Conservation (phyloP, 345 rosid species). For the Salix purpurea region DNA sequence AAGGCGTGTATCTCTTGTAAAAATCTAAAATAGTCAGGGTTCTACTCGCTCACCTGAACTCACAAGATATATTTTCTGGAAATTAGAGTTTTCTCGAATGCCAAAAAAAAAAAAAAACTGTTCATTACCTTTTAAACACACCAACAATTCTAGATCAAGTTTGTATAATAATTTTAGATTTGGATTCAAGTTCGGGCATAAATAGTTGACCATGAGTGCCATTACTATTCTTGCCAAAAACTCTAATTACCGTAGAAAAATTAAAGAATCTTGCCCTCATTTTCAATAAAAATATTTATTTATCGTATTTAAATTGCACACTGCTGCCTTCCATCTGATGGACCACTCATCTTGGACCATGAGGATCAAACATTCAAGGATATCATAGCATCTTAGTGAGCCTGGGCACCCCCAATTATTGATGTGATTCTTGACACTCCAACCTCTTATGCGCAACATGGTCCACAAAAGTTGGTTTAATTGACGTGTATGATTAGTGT, state of each 20-base stretch:
- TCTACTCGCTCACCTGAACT: accelerated
- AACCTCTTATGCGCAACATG: neutral
- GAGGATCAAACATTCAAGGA: neutral
- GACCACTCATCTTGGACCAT: neutral
- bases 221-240: too few species aligned
- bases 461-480: neutral
- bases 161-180: too few species aligned
- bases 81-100: accelerated
- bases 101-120: too few species aligned
- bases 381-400: neutral
- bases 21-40: accelerated
- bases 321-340: neutral
- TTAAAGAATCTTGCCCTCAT: too few species aligned
- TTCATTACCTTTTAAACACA: too few species aligned
- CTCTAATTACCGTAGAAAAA: too few species aligned
- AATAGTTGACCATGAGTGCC: too few species aligned
- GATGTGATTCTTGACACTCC: neutral
- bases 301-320: too few species aligned
- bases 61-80: accelerated
- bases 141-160: too few species aligned
- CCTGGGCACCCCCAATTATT: conserved; percentile 11
- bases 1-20: accelerated
- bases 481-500: conserved; percentile 10
- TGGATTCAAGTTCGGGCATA: too few species aligned
- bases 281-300: too few species aligned